phyloP scores from a whole-genome alignment of 306 rosid species.

The Malus fusca region DNA sequence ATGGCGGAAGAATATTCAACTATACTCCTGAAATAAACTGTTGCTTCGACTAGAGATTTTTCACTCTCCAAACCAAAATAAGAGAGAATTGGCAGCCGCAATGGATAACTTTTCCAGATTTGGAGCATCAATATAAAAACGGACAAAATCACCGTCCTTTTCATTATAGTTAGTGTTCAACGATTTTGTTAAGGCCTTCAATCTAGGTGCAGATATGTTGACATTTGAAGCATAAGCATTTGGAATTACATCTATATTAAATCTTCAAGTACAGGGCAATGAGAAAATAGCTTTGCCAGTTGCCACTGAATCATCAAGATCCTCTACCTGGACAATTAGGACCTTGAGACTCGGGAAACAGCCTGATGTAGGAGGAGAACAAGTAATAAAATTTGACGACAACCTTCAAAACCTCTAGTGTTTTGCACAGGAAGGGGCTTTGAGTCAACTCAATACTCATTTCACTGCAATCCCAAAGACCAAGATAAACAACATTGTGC shows the following conservation, averaged over 20 bases:
- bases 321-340: neutral
- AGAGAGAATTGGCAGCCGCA: too few species aligned
- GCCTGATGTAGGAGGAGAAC: neutral
- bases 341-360: slow-evolving; percentile 1
- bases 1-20: too few species aligned
- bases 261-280: neutral
- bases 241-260: neutral
- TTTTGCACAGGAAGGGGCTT: neutral
- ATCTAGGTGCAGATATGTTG: too few species aligned
- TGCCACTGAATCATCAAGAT: neutral
- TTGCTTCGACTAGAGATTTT: too few species aligned
- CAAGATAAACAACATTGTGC: neutral
- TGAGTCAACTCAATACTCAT: neutral
- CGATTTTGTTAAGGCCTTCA: too few species aligned
- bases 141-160: too few species aligned
- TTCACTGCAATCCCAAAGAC: neutral
- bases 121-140: too few species aligned
- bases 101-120: too few species aligned
- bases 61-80: too few species aligned
- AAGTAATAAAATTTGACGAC: neutral
- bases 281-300: neutral
- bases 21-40: too few species aligned
- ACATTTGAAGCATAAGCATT: too few species aligned
- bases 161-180: too few species aligned
- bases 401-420: neutral